A percentile compares a stretch with the other conserved stretches of the same genome.
Evolutionary conservation across 768 basidiomycete species (phyloP).

Genomic region (Pleurotus citrinopileatus): DNA sequence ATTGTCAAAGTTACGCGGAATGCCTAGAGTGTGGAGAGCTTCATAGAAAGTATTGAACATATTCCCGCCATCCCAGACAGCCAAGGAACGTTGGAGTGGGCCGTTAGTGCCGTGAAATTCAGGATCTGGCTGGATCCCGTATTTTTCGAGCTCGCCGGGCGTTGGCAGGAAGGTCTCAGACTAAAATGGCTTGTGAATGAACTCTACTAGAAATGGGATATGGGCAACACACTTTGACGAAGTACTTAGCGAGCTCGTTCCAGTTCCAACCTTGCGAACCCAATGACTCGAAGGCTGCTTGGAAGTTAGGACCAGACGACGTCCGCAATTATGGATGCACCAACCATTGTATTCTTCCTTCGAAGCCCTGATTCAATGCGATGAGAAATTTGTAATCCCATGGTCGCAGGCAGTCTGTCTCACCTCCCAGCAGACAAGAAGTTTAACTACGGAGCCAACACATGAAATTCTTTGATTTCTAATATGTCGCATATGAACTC

Average conservation of each 20-base stretch:
- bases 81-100: conserved; percentile 14
- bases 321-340: background rate
- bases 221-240: conserved; percentile 11
- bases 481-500: background rate
- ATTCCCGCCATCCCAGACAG: conserved; percentile 10
- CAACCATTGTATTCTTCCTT: conserved; percentile 16
- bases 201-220: too few species aligned
- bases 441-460: conserved; percentile 12
- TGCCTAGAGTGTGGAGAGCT: conserved; percentile 3
- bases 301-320: background rate
- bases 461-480: background rate
- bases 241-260: conserved; percentile 16
- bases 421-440: conserved; percentile 16
- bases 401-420: background rate
- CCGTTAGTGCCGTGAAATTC: conserved; percentile 11
- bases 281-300: conserved; percentile 14
- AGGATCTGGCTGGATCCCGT: conserved; percentile 7
- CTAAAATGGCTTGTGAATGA: background rate
- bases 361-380: conserved; percentile 11
- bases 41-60: background rate
- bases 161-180: conserved; percentile 10
- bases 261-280: conserved; percentile 19
- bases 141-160: background rate
- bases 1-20: conserved; percentile 1
- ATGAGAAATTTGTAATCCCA: background rate